A percentile compares a stretch with the other conserved stretches of the same genome.
phyloP scores from a whole-genome alignment of 352 stramenopile species.

The Globisporangium iwayamae region DNA sequence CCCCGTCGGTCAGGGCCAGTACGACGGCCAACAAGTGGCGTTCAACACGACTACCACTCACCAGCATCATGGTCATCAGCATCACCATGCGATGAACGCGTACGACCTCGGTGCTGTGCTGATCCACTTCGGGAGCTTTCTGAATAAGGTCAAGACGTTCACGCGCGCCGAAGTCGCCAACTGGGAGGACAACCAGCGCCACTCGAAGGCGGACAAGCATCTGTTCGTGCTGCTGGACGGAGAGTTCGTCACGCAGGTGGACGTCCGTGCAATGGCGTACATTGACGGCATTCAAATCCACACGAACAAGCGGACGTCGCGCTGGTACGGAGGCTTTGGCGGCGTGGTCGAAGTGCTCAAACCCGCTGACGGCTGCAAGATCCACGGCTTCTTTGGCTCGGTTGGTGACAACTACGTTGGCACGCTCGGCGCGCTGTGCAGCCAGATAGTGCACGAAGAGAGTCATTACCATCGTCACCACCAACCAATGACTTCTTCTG shows the following conservation, averaged over 20 bases:
- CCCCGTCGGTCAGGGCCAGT: conserved; percentile 38
- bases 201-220: conserved; percentile 29
- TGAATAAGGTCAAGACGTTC: conserved; percentile 41
- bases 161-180: conserved; percentile 26
- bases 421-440: conserved; percentile 39
- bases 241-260: conserved; percentile 53
- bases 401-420: conserved; percentile 45
- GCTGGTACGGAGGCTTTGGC: conserved; percentile 61
- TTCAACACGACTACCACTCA: conserved; percentile 20
- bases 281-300: conserved; percentile 65
- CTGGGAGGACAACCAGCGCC: conserved; percentile 16
- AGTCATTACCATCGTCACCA: background rate
- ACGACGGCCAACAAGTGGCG: conserved; percentile 36
- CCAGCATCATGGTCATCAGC: background rate
- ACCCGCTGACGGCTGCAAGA: conserved; percentile 31
- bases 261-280: conserved; percentile 54
- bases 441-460: conserved; percentile 11
- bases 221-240: conserved; percentile 35
- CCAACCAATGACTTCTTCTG: background rate
- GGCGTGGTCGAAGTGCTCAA: conserved; percentile 42
- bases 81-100: background rate
- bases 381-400: conserved; percentile 53
- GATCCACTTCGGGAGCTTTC: conserved; percentile 34
- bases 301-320: conserved; percentile 51
- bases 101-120: conserved; percentile 41